These are phyloP conservation scores for Iris macrosiphon DNA, from an alignment of 106 monocot species.

Conservation along the genomic window DNA sequence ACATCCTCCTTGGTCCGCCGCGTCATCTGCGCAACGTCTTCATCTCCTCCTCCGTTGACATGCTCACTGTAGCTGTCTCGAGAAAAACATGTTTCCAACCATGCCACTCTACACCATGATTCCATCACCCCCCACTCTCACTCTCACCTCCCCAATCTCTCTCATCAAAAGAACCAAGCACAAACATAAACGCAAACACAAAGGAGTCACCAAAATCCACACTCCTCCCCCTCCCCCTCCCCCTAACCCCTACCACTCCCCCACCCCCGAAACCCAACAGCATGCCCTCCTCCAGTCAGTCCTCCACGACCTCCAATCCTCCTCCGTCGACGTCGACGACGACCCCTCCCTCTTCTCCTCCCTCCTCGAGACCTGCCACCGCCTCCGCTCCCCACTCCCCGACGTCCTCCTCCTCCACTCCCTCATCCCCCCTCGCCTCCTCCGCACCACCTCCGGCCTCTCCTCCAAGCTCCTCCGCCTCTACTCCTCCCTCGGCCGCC, in stretches of 20 bases:
- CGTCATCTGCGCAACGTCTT: no score
- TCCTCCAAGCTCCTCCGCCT: conserved; percentile 33
- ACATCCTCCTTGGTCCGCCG: no score
- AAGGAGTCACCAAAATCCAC: no score
- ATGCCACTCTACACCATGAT: no score
- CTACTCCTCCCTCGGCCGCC: conserved; percentile 4
- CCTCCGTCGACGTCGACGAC: neutral
- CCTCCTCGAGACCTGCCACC: conserved; percentile 25
- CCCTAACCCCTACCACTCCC: neutral
- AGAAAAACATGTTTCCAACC: no score
- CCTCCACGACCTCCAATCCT: conserved; percentile 8
- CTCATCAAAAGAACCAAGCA: no score
- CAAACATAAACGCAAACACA: no score
- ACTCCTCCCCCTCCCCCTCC: neutral
- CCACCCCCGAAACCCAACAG: neutral
- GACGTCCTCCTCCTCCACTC: conserved; percentile 14
- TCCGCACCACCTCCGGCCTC: conserved; percentile 15
- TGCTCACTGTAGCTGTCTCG: conserved; percentile 25
- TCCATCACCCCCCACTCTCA: conserved; percentile 23
- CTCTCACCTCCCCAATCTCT: conserved; percentile 34
- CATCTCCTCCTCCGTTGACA: conserved; percentile 38
- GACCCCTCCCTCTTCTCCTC: conserved; percentile 32
- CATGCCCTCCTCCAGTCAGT: conserved; percentile 24
- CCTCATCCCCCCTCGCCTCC: conserved; percentile 29
- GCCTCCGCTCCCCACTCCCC: conserved; percentile 6